A percentile compares a stretch with the other conserved stretches of the same genome.
Conservation (phyloP, 257 asterid genomes). For the Prunella vulgaris region DNA sequence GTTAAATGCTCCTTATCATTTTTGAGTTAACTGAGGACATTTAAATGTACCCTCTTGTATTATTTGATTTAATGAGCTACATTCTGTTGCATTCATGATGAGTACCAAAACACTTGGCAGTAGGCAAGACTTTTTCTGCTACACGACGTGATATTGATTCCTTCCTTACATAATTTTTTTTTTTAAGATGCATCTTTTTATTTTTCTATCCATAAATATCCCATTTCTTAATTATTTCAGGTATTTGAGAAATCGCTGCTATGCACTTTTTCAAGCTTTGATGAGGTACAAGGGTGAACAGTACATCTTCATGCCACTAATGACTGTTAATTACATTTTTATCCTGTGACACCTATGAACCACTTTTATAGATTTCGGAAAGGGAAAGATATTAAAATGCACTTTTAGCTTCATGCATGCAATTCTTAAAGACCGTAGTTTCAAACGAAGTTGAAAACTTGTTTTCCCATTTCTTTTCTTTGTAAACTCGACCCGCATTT, state of each 20-base stretch:
- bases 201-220: conserved; percentile 3
- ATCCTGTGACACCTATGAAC: conserved; percentile 1
- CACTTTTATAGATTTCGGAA: conserved; percentile 8
- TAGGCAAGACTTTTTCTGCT: conserved; percentile 3
- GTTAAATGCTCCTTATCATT: too few relatives aligned
- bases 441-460: not conserved
- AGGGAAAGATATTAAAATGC: not conserved
- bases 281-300: conserved; percentile 54
- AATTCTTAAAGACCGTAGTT: conserved; percentile 1
- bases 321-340: not conserved
- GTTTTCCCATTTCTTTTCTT: too few relatives aligned
- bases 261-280: conserved; percentile 71
- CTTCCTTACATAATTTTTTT: not conserved
- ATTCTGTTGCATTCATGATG: not conserved
- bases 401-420: conserved; percentile 3
- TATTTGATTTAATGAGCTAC: conserved; percentile 3
- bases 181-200: not conserved
- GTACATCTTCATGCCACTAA: not conserved
- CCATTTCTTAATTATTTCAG: conserved; percentile 41
- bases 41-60: not conserved
- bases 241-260: conserved; percentile 77
- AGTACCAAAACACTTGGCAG: not conserved
- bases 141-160: not conserved
- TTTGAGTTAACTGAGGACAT: too few relatives aligned
- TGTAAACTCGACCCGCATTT: conserved; percentile 21